These are phyloP conservation scores for Zoysia pacifica DNA, from an alignment of 176 grass and related monocot species.

Conservation along the genomic window DNA sequence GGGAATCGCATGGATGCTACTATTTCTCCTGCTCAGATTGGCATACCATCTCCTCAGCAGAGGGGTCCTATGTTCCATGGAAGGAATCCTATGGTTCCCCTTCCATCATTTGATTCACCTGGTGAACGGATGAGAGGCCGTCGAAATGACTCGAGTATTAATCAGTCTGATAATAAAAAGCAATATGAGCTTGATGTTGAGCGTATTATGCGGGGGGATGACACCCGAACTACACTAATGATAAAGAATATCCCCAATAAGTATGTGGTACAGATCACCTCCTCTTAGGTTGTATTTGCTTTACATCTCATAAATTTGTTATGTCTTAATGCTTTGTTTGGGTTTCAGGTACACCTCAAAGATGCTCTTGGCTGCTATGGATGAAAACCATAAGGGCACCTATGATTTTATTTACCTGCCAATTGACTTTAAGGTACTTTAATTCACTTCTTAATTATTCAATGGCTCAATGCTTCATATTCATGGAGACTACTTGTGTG, in stretches of 20 bases:
- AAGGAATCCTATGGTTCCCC: conserved; percentile 71
- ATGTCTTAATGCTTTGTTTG: background rate
- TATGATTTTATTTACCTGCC: conserved; percentile 97
- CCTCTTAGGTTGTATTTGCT: conserved; percentile 23
- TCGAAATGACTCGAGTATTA: conserved; percentile 66
- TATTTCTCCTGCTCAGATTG: conserved; percentile 57
- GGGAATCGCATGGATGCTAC: conserved; percentile 70
- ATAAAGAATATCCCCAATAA: conserved; percentile 99
- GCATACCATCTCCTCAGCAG: conserved; percentile 73
- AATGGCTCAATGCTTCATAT: conserved; percentile 16
- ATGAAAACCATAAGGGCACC: conserved; percentile 83
- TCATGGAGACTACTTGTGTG: conserved; percentile 1
- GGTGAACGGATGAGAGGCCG: conserved; percentile 70
- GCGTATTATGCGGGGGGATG: conserved; percentile 72
- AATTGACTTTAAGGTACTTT: conserved; percentile 94
- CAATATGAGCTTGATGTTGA: conserved; percentile 94
- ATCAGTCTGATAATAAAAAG: conserved; percentile 82
- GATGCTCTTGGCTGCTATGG: conserved; percentile 96
- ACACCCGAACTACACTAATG: conserved; percentile 86
- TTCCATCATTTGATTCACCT: conserved; percentile 58
- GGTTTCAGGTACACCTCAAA: conserved; percentile 91
- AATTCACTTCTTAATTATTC: background rate
- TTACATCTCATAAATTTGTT: background rate
- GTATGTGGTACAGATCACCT: conserved; percentile 43
- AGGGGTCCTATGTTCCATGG: conserved; percentile 75